Evolutionary conservation across 2,329 filamentous ascomycete species (phyloP), one percentile per base, ranked within the genome.

Genomic region (Xylariaceae sp.): DNA sequence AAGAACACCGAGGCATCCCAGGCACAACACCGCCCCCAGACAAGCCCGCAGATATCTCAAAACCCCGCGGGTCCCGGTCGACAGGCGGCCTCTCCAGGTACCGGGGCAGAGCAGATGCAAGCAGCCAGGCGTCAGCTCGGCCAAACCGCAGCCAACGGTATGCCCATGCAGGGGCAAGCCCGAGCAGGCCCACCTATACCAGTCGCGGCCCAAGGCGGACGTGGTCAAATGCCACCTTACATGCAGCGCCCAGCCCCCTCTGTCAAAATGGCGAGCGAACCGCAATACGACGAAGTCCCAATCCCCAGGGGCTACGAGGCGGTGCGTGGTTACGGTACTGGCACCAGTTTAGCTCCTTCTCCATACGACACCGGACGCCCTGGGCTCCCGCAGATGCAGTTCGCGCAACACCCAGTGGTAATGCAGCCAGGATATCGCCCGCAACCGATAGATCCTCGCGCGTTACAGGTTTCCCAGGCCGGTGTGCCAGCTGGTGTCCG

Each of bases 281-380:
- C 48, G 3, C 50, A 52, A 11, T 61, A 61, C 32, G 57, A 52
- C 28, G 43, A 50, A 31, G 57, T 61, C 3, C 59, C 59, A 14
- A 61, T 61, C 15, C 59, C 59, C 5, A 47, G 44, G 5, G 55
- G 56, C 6, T 61, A 61, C 31, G 43, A 58, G n/a, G 52, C 57
- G 12, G 59, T 61, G 18, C 56, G 57, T 37, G 56, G 57, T 1
- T 61, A 61, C 34, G 56, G 55, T 9, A 37, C 48, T 11, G 47
- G 52, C 3, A 47, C 43, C 21, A 52, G 44, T 41, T 17, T 55
- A 16, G 54, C 50, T 17, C 43, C 47, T 19, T 59, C 55, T 9
- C 55, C 57, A 12, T 59, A 61, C 23, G 50, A 58, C 11, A 38
- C 54, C 8, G 51, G 56, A 9, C 51, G 44, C 3, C 43, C 46